phyloP scores from a whole-genome alignment of 306 rosid species.

The Betula pendula region DNA sequence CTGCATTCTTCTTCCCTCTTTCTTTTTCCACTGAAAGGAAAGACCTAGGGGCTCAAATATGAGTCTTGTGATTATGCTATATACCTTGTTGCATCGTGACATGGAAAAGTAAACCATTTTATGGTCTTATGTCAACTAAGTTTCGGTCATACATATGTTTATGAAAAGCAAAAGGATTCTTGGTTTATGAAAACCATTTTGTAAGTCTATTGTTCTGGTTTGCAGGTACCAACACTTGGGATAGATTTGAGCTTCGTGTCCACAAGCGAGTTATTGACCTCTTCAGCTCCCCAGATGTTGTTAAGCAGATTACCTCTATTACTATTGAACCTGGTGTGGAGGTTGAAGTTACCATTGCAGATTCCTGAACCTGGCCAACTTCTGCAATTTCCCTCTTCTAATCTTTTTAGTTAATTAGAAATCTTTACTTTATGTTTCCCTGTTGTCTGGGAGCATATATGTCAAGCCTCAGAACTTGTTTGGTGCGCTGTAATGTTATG shows the following conservation, averaged over 20 bases:
- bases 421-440: not conserved
- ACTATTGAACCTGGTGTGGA: constrained; percentile 95
- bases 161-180: not conserved
- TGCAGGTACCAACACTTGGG: constrained; percentile 92
- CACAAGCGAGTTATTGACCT: constrained; percentile 91
- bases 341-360: constrained; percentile 94
- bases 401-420: constrained; percentile 17
- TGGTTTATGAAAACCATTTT: not conserved
- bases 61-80: no score
- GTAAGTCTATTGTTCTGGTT: not conserved
- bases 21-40: no score
- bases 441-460: not conserved
- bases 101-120: not conserved
- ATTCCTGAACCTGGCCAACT: constrained; percentile 38
- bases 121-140: not conserved
- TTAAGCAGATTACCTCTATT: constrained; percentile 92
- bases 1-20: no score
- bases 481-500: not conserved
- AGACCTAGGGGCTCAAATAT: no score
- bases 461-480: not conserved
- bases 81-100: not conserved
- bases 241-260: constrained; percentile 84
- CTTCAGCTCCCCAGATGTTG: constrained; percentile 91
- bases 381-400: not conserved
- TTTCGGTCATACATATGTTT: not conserved